A percentile compares a stretch with the other conserved stretches of the same genome.
Evolutionary conservation across 345 rosid genomes (phyloP).

Genomic region (Trapa bicornis): DNA sequence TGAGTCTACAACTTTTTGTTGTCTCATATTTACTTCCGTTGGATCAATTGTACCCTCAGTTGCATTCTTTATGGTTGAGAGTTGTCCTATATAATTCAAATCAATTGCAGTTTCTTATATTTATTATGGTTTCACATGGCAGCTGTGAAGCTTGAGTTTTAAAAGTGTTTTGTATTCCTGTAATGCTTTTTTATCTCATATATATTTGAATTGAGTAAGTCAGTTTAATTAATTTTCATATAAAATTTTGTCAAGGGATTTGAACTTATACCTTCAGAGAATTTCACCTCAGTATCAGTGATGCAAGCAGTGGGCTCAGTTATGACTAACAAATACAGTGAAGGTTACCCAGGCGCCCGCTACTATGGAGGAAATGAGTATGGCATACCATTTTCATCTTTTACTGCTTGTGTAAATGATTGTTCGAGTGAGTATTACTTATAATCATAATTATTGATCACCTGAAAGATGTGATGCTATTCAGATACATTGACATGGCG

Average conservation of each 20-base stretch:
- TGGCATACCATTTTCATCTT: conserved; percentile 9
- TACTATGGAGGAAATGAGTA: conserved; percentile 97
- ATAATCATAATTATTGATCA: background rate
- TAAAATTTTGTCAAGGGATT: conserved; percentile 39
- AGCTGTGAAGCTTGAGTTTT: background rate
- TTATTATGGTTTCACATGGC: background rate
- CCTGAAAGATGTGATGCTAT: background rate
- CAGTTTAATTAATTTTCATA: background rate
- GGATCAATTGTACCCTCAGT: background rate
- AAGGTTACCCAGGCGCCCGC: conserved; percentile 95
- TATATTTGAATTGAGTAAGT: background rate
- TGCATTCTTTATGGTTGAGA: background rate
- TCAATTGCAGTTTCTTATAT: background rate
- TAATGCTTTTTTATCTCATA: background rate
- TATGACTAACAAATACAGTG: conserved; percentile 94
- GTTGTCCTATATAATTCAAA: background rate
- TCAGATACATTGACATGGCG: conserved; percentile 92
- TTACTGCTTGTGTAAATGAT: background rate
- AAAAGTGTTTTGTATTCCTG: background rate
- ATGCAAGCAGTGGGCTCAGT: conserved; percentile 98
- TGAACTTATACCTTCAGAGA: conserved; percentile 92
- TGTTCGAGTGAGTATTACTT: background rate
- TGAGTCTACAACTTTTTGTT: background rate
- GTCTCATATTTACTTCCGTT: background rate
- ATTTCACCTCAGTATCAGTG: conserved; percentile 83